phyloP scores from a whole-genome alignment of 1,139 yeast genomes.

The Lodderomyces metapsilosis region DNA sequence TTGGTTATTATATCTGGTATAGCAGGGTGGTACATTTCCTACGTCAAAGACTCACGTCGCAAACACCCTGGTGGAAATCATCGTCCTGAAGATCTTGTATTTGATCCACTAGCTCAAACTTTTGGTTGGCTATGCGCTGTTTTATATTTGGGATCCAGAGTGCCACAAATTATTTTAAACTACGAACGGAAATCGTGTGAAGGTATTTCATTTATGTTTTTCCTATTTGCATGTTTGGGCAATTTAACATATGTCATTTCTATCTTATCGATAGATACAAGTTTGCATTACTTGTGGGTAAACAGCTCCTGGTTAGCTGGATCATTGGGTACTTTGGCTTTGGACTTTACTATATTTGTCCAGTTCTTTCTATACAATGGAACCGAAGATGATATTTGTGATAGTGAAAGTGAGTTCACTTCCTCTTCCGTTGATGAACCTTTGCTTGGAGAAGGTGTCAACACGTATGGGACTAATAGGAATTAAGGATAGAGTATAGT shows the following conservation, averaged over 20 bases:
- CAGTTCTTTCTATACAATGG: constrained; percentile 80
- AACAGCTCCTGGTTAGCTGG: constrained; percentile 95
- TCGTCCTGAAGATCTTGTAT: constrained; percentile 42
- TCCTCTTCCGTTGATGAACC: neutral
- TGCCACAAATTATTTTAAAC: constrained; percentile 86
- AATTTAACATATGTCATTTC: constrained; percentile 86
- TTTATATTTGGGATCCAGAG: constrained; percentile 80
- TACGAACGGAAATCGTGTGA: constrained; percentile 85
- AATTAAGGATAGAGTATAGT: neutral
- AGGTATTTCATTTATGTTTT: constrained; percentile 88
- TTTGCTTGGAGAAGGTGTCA: neutral
- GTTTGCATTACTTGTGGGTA: constrained; percentile 67
- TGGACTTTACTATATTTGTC: constrained; percentile 80
- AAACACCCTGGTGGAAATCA: constrained; percentile 28
- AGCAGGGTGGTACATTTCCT: constrained; percentile 81
- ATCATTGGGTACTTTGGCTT: constrained; percentile 77
- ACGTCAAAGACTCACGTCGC: constrained; percentile 33
- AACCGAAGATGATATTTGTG: constrained; percentile 8
- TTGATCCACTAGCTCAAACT: constrained; percentile 77
- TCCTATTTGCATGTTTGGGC: constrained; percentile 90
- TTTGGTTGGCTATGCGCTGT: constrained; percentile 92
- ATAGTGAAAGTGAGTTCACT: constrained; percentile 1
- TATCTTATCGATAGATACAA: constrained; percentile 72
- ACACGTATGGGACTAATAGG: constrained; percentile 1
- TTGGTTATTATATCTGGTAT: constrained; percentile 75